Evolutionary conservation across 257 asterid genomes (phyloP).

Genomic region (Capsicum rhomboideum): DNA sequence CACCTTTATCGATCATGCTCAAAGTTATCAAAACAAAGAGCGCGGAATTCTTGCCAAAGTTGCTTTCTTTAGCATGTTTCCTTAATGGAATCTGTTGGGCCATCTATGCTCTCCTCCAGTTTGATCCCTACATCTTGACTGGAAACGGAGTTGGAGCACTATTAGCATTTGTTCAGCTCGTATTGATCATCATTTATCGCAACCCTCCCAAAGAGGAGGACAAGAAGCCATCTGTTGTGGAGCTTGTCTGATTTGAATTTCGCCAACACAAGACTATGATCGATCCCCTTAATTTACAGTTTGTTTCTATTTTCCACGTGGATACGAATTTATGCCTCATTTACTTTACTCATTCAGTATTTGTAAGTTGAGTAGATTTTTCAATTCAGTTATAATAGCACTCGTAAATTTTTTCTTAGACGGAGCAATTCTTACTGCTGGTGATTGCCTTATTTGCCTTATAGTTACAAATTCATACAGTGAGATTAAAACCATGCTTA

Average conservation of each 20-base stretch:
- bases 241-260: not conserved
- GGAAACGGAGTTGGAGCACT: constrained; percentile 50
- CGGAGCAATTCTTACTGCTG: no score
- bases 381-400: no score
- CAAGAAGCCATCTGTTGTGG: not conserved
- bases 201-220: not conserved
- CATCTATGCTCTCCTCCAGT: constrained; percentile 36
- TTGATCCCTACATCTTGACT: constrained; percentile 37
- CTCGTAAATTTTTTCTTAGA: no score
- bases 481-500: no score
- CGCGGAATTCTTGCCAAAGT: constrained; percentile 45
- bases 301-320: no score
- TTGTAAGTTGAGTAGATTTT: no score
- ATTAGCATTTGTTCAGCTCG: constrained; percentile 29
- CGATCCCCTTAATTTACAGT: no score
- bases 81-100: constrained; percentile 48
- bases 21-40: constrained; percentile 34
- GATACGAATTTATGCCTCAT: no score
- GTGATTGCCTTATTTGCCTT: no score
- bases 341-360: no score
- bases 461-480: no score
- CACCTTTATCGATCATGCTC: constrained; percentile 41
- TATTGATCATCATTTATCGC: not conserved
- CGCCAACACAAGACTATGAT: not conserved
- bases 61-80: constrained; percentile 48